These are phyloP conservation scores for Penicillium lividum DNA, from an alignment of 495 filamentous ascomycete genomes.

Conservation along the genomic window DNA sequence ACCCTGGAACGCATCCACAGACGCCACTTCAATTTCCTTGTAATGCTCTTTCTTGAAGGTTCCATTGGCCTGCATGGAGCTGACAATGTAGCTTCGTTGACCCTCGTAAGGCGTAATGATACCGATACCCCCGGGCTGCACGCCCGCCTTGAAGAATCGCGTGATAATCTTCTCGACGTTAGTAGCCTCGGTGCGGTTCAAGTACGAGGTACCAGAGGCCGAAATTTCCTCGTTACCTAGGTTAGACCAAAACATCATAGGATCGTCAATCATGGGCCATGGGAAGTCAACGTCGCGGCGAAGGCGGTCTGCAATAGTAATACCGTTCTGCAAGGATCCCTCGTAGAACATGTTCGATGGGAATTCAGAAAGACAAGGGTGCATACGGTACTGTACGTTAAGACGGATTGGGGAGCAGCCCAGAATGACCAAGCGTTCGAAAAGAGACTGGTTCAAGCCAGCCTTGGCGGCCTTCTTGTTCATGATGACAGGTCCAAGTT, in stretches of 20 bases:
- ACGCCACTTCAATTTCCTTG: constrained; percentile 98
- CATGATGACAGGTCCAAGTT: constrained; percentile 99
- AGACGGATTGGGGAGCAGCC: constrained; percentile 90
- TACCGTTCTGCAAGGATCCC: constrained; percentile 93
- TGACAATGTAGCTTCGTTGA: constrained; percentile 97
- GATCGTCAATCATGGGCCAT: constrained; percentile 90
- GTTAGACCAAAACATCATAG: constrained; percentile 99
- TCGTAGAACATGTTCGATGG: constrained; percentile 99
- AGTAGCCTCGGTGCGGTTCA: constrained; percentile 94
- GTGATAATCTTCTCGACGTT: constrained; percentile 99
- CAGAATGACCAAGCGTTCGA: constrained; percentile 93
- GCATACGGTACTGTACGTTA: constrained; percentile 99
- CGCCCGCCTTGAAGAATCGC: constrained; percentile 99
- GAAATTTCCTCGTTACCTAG: constrained; percentile 97
- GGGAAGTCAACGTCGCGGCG: constrained; percentile 96
- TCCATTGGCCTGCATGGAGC: constrained; percentile 96
- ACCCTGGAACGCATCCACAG: constrained; percentile 98
- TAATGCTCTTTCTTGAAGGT: constrained; percentile 98
- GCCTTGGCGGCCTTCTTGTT: constrained; percentile 99
- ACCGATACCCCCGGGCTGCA: constrained; percentile 87
- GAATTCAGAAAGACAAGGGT: constrained; percentile 96
- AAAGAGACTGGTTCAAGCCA: constrained; percentile 94
- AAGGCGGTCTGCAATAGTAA: constrained; percentile 84
- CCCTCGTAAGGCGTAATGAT: constrained; percentile 99
- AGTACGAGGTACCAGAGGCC: constrained; percentile 94